Percentiles rank a stretch among this genome's conserved stretches.
These are phyloP conservation scores for Neolentinus lepideus DNA, from an alignment of 1,284 basidiomycete species.

Conservation along the genomic window DNA sequence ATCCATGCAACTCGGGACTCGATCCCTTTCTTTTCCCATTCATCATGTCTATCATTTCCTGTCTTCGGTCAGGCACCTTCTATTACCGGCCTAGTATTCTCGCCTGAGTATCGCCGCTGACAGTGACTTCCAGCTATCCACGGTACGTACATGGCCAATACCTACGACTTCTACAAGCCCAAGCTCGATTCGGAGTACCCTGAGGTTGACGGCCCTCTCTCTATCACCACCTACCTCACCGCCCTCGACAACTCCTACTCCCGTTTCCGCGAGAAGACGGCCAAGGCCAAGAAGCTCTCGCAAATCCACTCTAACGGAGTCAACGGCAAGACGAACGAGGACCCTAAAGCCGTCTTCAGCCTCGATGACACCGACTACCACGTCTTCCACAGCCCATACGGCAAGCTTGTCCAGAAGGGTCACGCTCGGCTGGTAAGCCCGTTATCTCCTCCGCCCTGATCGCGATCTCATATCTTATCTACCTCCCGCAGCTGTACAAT, in stretches of 20 bases:
- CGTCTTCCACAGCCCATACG: constrained; percentile 93
- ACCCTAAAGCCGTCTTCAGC: constrained; percentile 46
- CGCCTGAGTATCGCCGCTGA: background rate
- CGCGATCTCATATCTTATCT: background rate
- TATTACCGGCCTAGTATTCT: background rate
- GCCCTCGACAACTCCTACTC: constrained; percentile 91
- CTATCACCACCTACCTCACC: constrained; percentile 91
- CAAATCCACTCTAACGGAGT: constrained; percentile 23
- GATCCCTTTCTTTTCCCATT: constrained; percentile 1
- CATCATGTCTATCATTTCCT: constrained; percentile 5
- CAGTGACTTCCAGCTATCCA: constrained; percentile 69
- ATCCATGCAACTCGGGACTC: constrained; percentile 3
- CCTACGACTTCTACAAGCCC: constrained; percentile 98
- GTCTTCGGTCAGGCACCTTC: background rate
- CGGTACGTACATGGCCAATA: constrained; percentile 97
- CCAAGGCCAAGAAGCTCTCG: constrained; percentile 53
- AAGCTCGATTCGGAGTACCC: constrained; percentile 92
- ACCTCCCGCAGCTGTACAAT: constrained; percentile 54
- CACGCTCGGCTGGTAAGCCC: constrained; percentile 72
- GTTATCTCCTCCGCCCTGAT: background rate
- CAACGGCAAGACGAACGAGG: constrained; percentile 14
- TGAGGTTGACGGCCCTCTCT: constrained; percentile 95
- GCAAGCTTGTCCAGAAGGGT: constrained; percentile 97
- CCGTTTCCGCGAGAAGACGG: constrained; percentile 81
- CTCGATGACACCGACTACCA: constrained; percentile 84